Base-by-base conservation (phyloP, 805 yeast genomes). In the Debaryomyces tyrocola region DNA sequence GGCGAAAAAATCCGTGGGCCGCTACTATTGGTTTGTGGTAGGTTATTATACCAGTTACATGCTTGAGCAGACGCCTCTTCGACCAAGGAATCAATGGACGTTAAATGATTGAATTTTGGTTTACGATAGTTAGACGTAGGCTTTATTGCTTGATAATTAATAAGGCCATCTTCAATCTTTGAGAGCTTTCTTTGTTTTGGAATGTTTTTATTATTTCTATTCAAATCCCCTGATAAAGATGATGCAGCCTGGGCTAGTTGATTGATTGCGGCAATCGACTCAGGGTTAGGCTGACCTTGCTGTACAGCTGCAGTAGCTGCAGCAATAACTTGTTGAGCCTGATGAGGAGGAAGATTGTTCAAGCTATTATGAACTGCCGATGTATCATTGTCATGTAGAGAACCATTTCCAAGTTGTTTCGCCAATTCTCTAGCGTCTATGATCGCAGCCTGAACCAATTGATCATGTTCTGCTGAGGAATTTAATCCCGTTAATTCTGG, bases 401-500 rank as follows among this genome's bases (percentile, higher is more conserved):
- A 28, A 17, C 49, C 54, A 28, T 34, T 48, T 5, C 70, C 66
- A 17, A 76, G 58, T 43, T 67, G 72, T 51, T 70, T 73, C 17
- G 85, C 84, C 47, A 84, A 70, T 36, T 83, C 81, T 43, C 84
- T 74, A 0, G 89, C 87, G 55, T 84, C 87, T 51, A 83, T 69
- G 39, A 85, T 82, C 1, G 87, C 88, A 40, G 84, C 88, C 48
- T 84, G 82, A 9, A 84, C 90, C 45, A 85, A 67, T 52, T 78
- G 84, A 46, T 81, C 86, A 54, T 82, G 86, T 36, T 80, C 84
- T 4, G 74, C 55, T 14, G 77, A 52, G 1, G 62, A 43, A 34
- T 64, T 69, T 43, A 71, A 55, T 2, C 60, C 67, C 4, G 68
- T 66, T 24, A 70, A 58, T 37, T 71, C 77, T 4, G 74, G 73